phyloP scores from a whole-genome alignment of 306 rosid genomes.

The Sicyos edulis region DNA sequence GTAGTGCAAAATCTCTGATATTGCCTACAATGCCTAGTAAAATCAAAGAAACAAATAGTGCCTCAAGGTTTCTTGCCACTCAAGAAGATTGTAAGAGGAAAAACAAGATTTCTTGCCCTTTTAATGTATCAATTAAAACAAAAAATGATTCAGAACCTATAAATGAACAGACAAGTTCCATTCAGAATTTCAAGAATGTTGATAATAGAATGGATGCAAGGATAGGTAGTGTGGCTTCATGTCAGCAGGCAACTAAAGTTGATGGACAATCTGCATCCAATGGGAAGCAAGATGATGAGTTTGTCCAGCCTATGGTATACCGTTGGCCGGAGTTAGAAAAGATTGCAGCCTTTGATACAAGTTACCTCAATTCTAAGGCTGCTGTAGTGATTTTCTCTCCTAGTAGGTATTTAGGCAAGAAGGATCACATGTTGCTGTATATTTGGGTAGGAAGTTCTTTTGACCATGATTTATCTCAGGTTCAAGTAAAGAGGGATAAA shows the following conservation, averaged over 20 bases:
- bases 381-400: conserved; percentile 67
- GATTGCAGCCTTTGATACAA: conserved; percentile 42
- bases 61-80: conserved; percentile 31
- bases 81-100: conserved; percentile 30
- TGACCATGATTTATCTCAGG: conserved; percentile 37
- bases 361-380: conserved; percentile 62
- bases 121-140: conserved; percentile 29
- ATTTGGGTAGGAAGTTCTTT: conserved; percentile 79
- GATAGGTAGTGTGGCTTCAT: conserved; percentile 25
- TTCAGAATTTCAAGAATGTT: conserved; percentile 31
- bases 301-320: conserved; percentile 40
- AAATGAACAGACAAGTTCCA: conserved; percentile 33
- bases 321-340: conserved; percentile 78
- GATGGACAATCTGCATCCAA: conserved; percentile 29
- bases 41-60: conserved; percentile 29
- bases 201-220: conserved; percentile 29
- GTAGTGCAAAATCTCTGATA: conserved; percentile 64
- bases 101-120: conserved; percentile 28
- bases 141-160: conserved; percentile 30
- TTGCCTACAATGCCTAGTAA: conserved; percentile 56
- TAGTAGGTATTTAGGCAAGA: conserved; percentile 29
- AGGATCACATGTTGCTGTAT: conserved; percentile 46
- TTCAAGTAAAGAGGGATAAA: conserved; percentile 43
- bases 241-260: conserved; percentile 27
- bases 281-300: conserved; percentile 35